Evolutionary conservation across 441 rosid species (phyloP), one percentile per base, ranked within the genome.

Genomic region (Iberis amara): DNA sequence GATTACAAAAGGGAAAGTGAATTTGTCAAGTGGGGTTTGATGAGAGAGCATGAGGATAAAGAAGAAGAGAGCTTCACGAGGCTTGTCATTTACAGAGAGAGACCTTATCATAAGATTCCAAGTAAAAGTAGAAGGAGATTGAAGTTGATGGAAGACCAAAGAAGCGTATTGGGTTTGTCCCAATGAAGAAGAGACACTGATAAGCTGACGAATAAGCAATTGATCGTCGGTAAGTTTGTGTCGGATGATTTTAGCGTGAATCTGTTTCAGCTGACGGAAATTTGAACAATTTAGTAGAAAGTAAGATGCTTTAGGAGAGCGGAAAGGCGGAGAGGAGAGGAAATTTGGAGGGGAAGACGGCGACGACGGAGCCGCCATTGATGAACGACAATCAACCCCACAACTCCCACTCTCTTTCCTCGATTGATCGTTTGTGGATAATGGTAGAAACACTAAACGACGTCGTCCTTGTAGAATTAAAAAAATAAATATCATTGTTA

Each of bases 31-130:
- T 0, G 65, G 24, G n/a, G 66, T 62, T 1, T 76, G 81, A 5
- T 27, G 47, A 11, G 61, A 57, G 47, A 79, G 62, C 88, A 83
- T 83, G 30, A 66, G 68, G 33, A 80, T 77, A 55, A 75, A 83
- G 36, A 83, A 48, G 18, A 73, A 59, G 9, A 86, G 61, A 39
- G 90, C 90, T 60, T 77, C 64, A 4, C 11, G 65, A 28, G 86
- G 63, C 15, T 33, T 53, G 42, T 62, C 71, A 60, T 70, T 63
- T 1, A 50, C n/a, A 21, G 71, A 68, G 56, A 71, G 75, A 10
- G 76, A 72, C 24, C 90, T 63, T 64, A 83, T 76, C 88, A 77
- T 70, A 42, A 86, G 69, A 67, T 86, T 86, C 88, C 88, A 86
- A 57, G 88, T 80, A 18, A 75, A 86, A 0, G 77, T 65, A 0